A percentile compares a stretch with the other conserved stretches of the same genome.
phyloP scores from a whole-genome alignment of 176 grass and related monocot genomes.

The Coix lacrymajobi region DNA sequence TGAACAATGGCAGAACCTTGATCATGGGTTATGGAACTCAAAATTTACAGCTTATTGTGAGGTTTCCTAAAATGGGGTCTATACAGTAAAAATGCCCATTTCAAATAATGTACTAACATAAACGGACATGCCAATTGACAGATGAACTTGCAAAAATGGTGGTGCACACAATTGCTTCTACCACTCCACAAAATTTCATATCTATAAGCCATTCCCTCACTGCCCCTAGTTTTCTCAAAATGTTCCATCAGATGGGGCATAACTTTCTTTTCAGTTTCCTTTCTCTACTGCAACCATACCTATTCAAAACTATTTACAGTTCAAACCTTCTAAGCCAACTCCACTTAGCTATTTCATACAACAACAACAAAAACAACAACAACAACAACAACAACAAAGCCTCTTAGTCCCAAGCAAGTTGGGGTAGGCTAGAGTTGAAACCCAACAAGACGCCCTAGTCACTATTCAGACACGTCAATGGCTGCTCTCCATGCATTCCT shows the following conservation, averaged over 20 bases:
- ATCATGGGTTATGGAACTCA: not conserved
- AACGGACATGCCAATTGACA: not conserved
- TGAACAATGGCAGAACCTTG: not conserved
- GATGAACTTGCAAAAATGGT: not conserved
- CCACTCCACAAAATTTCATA: not conserved
- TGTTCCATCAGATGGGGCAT: not conserved
- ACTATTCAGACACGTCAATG: too few relatives aligned
- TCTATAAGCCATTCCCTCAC: not conserved
- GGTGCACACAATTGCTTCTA: not conserved
- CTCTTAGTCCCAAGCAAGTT: too few relatives aligned
- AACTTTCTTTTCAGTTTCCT: not conserved
- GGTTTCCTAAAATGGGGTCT: not conserved
- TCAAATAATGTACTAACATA: constrained; percentile 1
- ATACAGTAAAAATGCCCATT: not conserved
- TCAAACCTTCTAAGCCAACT: not conserved
- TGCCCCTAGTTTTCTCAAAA: not conserved
- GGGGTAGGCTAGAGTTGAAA: too few relatives aligned
- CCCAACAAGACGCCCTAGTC: too few relatives aligned
- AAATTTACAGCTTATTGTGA: not conserved
- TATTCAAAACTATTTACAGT: not conserved
- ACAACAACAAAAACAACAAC: too few relatives aligned
- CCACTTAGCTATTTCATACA: not conserved
- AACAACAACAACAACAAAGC: too few relatives aligned
- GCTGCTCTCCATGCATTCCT: too few relatives aligned
- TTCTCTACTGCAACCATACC: not conserved